Percentiles rank a stretch among this genome's conserved stretches.
Conservation (phyloP, 2,329 filamentous ascomycete species). For the Xylariaceae sp. region DNA sequence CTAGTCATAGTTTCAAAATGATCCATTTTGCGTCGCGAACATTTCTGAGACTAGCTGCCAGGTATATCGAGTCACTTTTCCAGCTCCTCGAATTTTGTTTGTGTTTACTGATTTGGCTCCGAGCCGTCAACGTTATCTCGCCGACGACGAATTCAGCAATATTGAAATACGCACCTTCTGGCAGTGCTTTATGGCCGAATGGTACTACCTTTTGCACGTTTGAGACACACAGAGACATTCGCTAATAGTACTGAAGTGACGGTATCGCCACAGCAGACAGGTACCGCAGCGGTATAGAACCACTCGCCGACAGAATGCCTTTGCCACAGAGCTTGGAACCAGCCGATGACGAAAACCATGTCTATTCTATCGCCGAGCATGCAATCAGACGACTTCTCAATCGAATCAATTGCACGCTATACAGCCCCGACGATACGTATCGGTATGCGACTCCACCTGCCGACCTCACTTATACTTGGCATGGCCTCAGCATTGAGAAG, state of each 20-base stretch:
- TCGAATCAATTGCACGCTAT: slow-evolving; percentile 39
- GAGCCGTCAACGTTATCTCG: slow-evolving; percentile 18
- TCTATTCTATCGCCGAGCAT: slow-evolving; percentile 40
- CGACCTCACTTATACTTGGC: slow-evolving; percentile 23
- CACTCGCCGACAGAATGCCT: slow-evolving; percentile 33
- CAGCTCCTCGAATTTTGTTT: not conserved
- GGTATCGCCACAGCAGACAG: slow-evolving; percentile 61
- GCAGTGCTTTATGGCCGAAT: slow-evolving; percentile 70
- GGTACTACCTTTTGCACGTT: slow-evolving; percentile 38
- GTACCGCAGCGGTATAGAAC: slow-evolving; percentile 35
- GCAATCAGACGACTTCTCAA: slow-evolving; percentile 40
- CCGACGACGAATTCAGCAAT: slow-evolving; percentile 35
- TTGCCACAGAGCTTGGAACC: slow-evolving; percentile 31
- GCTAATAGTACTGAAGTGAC: slow-evolving; percentile 45
- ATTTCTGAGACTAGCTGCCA: slow-evolving; percentile 30
- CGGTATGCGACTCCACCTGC: slow-evolving; percentile 17
- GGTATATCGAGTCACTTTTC: slow-evolving; percentile 18
- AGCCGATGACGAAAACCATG: slow-evolving; percentile 32
- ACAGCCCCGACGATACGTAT: slow-evolving; percentile 29
- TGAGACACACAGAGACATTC: not conserved
- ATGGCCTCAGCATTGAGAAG: slow-evolving; percentile 26
- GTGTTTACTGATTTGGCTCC: too few relatives aligned
- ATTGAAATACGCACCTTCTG: slow-evolving; percentile 59
- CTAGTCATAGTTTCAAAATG: slow-evolving; percentile 33
- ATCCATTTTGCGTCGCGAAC: slow-evolving; percentile 30